Percentiles rank a stretch among this genome's conserved stretches.
Evolutionary conservation across 805 yeast genomes (phyloP).

Genomic region (Metschnikowia matae): DNA sequence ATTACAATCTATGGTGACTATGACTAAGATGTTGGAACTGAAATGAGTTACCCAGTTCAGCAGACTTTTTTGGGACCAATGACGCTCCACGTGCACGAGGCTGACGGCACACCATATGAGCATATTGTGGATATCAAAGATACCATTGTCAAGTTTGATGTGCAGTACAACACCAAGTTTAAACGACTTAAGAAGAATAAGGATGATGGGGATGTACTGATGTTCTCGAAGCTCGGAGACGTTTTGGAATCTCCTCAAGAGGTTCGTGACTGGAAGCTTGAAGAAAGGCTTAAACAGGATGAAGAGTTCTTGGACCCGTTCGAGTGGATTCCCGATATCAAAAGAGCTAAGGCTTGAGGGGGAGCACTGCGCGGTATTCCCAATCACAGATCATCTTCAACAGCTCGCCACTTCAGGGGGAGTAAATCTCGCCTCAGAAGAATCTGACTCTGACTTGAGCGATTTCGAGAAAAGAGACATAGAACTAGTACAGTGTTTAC

Average conservation of each 20-base stretch:
- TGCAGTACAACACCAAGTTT: conserved; percentile 92
- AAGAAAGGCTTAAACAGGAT: conserved; percentile 66
- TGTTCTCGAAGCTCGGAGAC: conserved; percentile 67
- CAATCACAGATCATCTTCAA: not conserved
- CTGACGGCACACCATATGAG: conserved; percentile 98
- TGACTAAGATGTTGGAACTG: too few relatives aligned
- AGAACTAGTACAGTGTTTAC: not conserved
- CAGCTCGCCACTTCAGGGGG: not conserved
- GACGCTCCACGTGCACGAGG: conserved; percentile 95
- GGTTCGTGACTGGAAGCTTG: conserved; percentile 63
- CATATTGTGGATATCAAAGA: conserved; percentile 93
- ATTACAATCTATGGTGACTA: too few relatives aligned
- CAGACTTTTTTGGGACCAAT: conserved; percentile 85
- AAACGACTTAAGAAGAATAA: conserved; percentile 68
- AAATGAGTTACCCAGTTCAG: conserved; percentile 34
- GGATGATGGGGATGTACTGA: conserved; percentile 36
- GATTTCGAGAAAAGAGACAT: not conserved
- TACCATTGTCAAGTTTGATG: conserved; percentile 78
- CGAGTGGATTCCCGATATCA: too few relatives aligned
- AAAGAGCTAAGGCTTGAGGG: too few relatives aligned
- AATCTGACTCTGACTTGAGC: not conserved
- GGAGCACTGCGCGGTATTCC: not conserved
- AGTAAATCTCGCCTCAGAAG: not conserved
- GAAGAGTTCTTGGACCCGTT: conserved; percentile 83
- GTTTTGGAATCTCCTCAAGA: conserved; percentile 61